Evolutionary conservation across 1,284 basidiomycete genomes (phyloP), one percentile per base, ranked within the genome.

Genomic region (Ganoderma lucidum): DNA sequence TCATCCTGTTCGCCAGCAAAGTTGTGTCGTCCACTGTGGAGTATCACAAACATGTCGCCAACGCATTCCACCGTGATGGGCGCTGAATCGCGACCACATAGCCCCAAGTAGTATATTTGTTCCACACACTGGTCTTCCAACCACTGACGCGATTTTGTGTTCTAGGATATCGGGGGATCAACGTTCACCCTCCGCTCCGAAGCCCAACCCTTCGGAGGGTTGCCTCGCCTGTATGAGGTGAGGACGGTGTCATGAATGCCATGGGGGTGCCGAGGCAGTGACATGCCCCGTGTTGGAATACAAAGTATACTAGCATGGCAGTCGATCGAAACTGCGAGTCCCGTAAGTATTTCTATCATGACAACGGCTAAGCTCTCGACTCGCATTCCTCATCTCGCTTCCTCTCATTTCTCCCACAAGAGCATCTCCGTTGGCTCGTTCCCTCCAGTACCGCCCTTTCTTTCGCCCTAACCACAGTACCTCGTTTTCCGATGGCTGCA

Each of bases 311-410:
- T 28, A 51, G 48, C 28, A 2, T 51, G 48, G 48, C 10, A 32
- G 53, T 56, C 30, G 53, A 56, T 35, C 32, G 14, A 56, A 55
- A 35, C 53, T 56, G 53, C 30, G 30, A 56, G 53, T 32, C 53
- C 28, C 14, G 53, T 35, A 35, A 32, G 30, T 56, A 56, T 55
- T 55, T 55, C 53, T 56, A 56, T 32, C 53, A 32, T 19, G 15
- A 17, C 53, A 32, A 6, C 53, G 14, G 15, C 53, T 56, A 12
- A 56, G 53, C 53, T 56, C 53, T 14, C 30, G 15, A 35, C 6
- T 19, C 15, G 30, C 30, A 14, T 35, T 32, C 17, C 53, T 35
- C 53, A 56, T 55, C 53, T 53, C 51, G 51, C 51, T 32, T 32
- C 30, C 30, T 56, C 17, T 28, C 32, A 30, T 19, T 53, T 56